A percentile compares a stretch with the other conserved stretches of the same genome.
Conservation (phyloP, 129 eudicot genomes). For the Silybum marianum region DNA sequence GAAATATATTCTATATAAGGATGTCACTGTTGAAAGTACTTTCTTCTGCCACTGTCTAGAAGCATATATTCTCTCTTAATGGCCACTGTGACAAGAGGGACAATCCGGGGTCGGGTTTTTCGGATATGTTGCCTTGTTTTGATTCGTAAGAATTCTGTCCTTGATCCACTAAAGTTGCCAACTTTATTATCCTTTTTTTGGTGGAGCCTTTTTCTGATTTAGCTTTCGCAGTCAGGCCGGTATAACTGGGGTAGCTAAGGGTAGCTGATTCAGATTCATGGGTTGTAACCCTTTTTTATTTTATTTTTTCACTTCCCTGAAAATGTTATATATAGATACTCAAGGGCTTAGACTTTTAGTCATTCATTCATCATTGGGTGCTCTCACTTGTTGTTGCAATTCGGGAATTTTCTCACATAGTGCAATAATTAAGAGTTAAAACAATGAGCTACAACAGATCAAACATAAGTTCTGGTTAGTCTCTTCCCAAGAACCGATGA, state of each 20-base stretch:
- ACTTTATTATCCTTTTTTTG: slow-evolving; percentile 26
- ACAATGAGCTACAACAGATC: slow-evolving; percentile 72
- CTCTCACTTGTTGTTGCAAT: slow-evolving; percentile 24
- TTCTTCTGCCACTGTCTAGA: slow-evolving; percentile 31
- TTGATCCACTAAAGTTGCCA: slow-evolving; percentile 15
- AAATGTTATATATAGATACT: slow-evolving; percentile 51
- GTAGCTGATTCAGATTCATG: slow-evolving; percentile 33
- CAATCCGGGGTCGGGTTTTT: slow-evolving; percentile 24
- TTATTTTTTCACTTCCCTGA: slow-evolving; percentile 30
- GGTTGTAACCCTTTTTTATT: slow-evolving; percentile 31
- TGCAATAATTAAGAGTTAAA: slow-evolving; percentile 24
- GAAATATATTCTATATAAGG: slow-evolving; percentile 34
- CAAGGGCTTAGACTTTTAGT: slow-evolving; percentile 11
- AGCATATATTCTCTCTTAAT: slow-evolving; percentile 25
- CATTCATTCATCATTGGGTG: slow-evolving; percentile 41
- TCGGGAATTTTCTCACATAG: slow-evolving; percentile 17
- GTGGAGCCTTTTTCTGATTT: slow-evolving; percentile 30
- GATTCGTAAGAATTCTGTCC: slow-evolving; percentile 12
- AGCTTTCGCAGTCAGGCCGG: slow-evolving; percentile 39
- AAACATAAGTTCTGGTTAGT: slow-evolving; percentile 57
- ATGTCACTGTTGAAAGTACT: slow-evolving; percentile 17
- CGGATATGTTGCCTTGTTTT: slow-evolving; percentile 22
- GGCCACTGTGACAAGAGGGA: slow-evolving; percentile 24
- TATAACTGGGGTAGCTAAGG: slow-evolving; percentile 40
- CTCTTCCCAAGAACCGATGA: slow-evolving; percentile 1